A percentile compares a stretch with the other conserved stretches of the same genome.
Conservation (phyloP, 2,329 filamentous ascomycete genomes). For the Diaporthe aspalathi region DNA sequence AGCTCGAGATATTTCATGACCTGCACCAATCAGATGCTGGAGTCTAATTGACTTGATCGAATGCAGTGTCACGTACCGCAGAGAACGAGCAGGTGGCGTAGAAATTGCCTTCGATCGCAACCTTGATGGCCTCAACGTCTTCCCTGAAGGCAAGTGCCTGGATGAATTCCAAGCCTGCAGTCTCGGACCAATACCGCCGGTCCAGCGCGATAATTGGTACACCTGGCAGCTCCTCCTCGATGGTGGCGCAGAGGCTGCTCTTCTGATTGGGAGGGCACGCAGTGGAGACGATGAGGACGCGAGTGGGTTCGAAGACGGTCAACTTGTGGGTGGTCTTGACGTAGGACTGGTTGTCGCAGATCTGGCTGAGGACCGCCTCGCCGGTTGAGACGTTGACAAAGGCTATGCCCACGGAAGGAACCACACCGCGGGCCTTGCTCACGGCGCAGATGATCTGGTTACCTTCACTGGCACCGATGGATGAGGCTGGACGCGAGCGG, state of each 20-base stretch:
- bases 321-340: conserved; percentile 90
- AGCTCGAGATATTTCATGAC: conserved; percentile 84
- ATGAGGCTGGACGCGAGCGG: conserved; percentile 55
- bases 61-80: conserved; percentile 64
- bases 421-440: conserved; percentile 87
- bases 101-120: conserved; percentile 84
- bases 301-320: conserved; percentile 80
- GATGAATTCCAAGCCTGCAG: conserved; percentile 80
- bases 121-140: conserved; percentile 83
- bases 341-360: conserved; percentile 93
- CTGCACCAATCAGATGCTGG: conserved; percentile 56
- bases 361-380: conserved; percentile 87
- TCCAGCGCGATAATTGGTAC: conserved; percentile 74
- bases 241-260: conserved; percentile 79
- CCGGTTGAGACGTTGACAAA: conserved; percentile 89
- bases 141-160: conserved; percentile 81
- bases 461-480: conserved; percentile 59
- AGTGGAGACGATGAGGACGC: conserved; percentile 81
- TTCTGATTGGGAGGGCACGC: conserved; percentile 72
- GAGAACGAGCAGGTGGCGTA: conserved; percentile 88
- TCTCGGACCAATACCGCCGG: conserved; percentile 86
- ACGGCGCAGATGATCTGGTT: conserved; percentile 89
- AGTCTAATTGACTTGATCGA: rapidly evolving
- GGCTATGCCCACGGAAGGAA: conserved; percentile 84
- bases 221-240: conserved; percentile 77